Percentiles rank a stretch among this genome's conserved stretches.
These are phyloP conservation scores for Excoecaria cochinchinensis DNA, from an alignment of 345 rosid genomes.

Conservation along the genomic window DNA sequence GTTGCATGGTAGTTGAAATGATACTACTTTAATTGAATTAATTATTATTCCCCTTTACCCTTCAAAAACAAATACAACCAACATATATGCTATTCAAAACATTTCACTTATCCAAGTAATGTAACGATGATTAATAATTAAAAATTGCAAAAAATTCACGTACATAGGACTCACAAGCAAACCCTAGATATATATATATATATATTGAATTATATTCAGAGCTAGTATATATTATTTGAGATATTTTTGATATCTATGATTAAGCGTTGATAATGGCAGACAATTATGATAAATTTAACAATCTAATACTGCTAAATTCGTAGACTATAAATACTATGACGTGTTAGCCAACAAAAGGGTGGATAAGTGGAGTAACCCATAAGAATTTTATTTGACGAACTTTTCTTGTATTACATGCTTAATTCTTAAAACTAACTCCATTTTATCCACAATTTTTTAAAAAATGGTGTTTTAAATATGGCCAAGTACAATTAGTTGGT, in stretches of 20 bases:
- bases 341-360: conserved; percentile 31
- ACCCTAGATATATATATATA: neutral
- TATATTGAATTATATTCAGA: no score
- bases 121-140: no score
- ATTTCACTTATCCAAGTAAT: no score
- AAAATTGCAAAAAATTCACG: no score
- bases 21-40: conserved; percentile 24
- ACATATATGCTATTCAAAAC: neutral
- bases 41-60: neutral
- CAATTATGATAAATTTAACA: neutral
- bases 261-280: conserved; percentile 1
- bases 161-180: neutral
- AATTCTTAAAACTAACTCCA: conserved; percentile 30
- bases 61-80: neutral
- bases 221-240: neutral
- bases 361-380: conserved; percentile 43
- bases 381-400: conserved; percentile 30
- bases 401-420: conserved; percentile 24
- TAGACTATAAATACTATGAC: conserved; percentile 20
- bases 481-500: conserved; percentile 27
- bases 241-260: neutral
- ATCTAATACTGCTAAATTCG: neutral
- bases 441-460: conserved; percentile 17
- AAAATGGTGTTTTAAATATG: neutral
- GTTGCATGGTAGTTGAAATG: conserved; percentile 33